Percentiles rank a stretch among this genome's conserved stretches.
Conservation (phyloP, 2,329 filamentous ascomycete genomes). For the Pseudopithomyces maydicus region DNA sequence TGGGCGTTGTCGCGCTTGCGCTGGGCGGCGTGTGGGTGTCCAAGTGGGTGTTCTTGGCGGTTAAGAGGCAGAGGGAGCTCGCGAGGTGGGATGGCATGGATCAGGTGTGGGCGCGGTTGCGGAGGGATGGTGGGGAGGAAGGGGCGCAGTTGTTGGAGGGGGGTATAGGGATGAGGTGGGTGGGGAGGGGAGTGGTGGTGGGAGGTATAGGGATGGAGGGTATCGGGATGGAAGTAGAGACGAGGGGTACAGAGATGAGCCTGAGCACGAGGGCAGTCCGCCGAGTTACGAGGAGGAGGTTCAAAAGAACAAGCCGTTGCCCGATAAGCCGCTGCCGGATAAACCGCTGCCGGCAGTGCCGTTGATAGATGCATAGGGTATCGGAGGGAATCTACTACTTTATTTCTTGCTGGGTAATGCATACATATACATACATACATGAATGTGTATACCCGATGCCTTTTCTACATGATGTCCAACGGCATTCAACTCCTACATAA, state of each 20-base stretch:
- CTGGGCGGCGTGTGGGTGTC: conserved; percentile 19
- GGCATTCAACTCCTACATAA: no score
- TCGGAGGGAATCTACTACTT: no score
- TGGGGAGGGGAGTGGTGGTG: conserved; percentile 17
- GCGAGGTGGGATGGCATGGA: conserved; percentile 43
- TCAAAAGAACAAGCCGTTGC: conserved; percentile 21
- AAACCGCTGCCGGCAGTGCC: conserved; percentile 40
- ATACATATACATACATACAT: no score
- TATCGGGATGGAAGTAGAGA: no score
- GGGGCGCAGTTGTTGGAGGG: conserved; percentile 27
- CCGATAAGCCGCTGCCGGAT: conserved; percentile 27
- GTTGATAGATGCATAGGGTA: conserved; percentile 34
- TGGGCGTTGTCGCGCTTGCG: conserved; percentile 23
- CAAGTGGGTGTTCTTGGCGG: conserved; percentile 25
- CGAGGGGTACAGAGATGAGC: conserved; percentile 27
- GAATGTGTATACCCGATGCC: no score
- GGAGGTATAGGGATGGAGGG: conserved; percentile 28
- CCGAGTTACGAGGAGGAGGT: conserved; percentile 16
- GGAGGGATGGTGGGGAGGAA: conserved; percentile 26
- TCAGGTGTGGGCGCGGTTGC: conserved; percentile 36
- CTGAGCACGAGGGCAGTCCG: conserved; percentile 13
- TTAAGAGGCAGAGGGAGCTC: conserved; percentile 31
- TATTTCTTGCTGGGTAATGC: no score
- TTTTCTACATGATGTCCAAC: no score
- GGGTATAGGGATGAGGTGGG: conserved; percentile 26